These are phyloP conservation scores for Beauveria varroae DNA, from an alignment of 2,329 filamentous ascomycete genomes.

Conservation along the genomic window DNA sequence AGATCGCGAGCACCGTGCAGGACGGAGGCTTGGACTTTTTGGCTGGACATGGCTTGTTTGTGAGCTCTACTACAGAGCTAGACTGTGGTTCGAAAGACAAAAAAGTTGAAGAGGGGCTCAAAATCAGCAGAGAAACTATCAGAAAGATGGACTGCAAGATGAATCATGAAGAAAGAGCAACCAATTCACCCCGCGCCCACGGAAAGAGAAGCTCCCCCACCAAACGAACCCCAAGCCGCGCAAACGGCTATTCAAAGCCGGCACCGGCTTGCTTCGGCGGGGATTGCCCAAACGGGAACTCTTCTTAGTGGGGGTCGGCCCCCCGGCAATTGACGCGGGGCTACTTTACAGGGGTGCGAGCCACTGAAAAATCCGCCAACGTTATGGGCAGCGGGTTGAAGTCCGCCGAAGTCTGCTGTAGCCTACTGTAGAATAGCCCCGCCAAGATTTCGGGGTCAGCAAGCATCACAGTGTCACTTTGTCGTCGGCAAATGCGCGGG, in stretches of 20 bases:
- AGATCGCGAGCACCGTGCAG: neutral
- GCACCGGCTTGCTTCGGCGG: neutral
- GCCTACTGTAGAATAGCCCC: neutral
- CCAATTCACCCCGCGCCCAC: neutral
- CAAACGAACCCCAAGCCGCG: neutral
- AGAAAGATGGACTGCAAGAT: neutral
- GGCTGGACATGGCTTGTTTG: neutral
- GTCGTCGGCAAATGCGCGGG: neutral
- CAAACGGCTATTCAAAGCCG: slow-evolving; percentile 7
- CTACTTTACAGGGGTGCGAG: neutral
- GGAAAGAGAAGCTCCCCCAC: neutral
- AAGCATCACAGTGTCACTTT: neutral
- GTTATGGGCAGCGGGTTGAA: neutral
- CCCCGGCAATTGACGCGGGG: slow-evolving; percentile 10
- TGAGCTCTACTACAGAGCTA: neutral
- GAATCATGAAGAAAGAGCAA: neutral
- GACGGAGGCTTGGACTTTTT: slow-evolving; percentile 41
- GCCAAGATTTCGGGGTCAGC: neutral
- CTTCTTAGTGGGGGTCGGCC: neutral
- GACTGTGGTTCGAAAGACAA: no score
- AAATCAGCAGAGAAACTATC: no score
- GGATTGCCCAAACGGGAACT: slow-evolving; percentile 5
- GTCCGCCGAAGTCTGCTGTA: neutral
- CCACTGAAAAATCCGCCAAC: neutral
- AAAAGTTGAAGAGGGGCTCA: neutral